A percentile compares a stretch with the other conserved stretches of the same genome.
Evolutionary conservation across 345 rosid species (phyloP).

Genomic region (Eucalyptus sp.): DNA sequence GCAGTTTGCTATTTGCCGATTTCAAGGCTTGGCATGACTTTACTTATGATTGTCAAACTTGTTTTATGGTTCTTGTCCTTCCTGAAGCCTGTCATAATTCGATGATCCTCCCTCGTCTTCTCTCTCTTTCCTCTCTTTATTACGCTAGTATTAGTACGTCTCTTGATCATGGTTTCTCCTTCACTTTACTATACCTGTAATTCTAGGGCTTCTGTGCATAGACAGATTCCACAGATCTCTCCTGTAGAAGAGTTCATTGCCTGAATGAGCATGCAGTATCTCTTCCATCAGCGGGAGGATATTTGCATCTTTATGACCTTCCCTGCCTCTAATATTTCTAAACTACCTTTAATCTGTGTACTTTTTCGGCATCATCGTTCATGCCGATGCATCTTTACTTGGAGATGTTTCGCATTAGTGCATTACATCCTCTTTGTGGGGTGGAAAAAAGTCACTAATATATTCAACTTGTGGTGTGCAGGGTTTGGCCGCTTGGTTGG

Average conservation of each 20-base stretch:
- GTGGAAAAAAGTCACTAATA: background rate
- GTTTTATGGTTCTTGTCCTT: background rate
- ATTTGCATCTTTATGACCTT: background rate
- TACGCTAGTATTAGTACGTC: background rate
- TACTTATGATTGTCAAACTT: background rate
- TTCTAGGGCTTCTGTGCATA: background rate
- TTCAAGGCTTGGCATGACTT: background rate
- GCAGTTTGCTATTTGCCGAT: background rate
- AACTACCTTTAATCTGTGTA: background rate
- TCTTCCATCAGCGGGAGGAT: background rate
- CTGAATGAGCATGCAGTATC: background rate
- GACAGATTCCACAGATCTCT: background rate
- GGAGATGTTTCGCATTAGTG: background rate
- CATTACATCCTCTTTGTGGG: background rate
- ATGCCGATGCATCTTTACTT: background rate
- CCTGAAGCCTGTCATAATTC: background rate
- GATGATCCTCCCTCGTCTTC: background rate
- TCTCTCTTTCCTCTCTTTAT: background rate
- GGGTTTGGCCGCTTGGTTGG: background rate
- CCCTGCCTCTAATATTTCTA: background rate
- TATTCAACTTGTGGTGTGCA: background rate
- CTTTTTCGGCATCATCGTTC: background rate
- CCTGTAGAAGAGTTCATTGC: background rate
- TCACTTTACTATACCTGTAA: background rate
- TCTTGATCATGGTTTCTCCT: background rate